phyloP scores from a whole-genome alignment of 2,329 filamentous ascomycete species.

The Dothistroma pini region DNA sequence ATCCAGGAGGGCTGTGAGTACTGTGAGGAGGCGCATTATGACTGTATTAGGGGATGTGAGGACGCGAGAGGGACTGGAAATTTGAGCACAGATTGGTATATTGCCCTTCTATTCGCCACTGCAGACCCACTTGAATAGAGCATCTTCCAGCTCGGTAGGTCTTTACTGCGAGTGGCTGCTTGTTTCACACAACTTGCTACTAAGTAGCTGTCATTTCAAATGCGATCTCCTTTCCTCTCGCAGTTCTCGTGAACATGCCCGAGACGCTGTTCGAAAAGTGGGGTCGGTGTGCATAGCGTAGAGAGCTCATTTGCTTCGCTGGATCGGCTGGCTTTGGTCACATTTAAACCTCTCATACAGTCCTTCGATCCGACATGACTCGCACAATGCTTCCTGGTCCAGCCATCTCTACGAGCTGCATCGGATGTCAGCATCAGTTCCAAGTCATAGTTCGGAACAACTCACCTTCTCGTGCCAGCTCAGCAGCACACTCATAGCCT shows the following conservation, averaged over 20 bases:
- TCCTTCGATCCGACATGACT: constrained; percentile 94
- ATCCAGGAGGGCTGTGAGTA: too few relatives aligned
- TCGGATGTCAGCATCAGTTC: constrained; percentile 3
- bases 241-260: background rate
- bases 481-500: constrained; percentile 91
- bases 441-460: background rate
- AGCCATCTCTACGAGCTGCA: constrained; percentile 77
- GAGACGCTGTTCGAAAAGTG: background rate
- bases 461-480: constrained; percentile 93
- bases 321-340: background rate
- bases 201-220: background rate
- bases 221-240: background rate
- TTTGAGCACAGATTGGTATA: too few relatives aligned
- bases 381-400: constrained; percentile 85
- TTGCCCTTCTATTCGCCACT: too few relatives aligned
- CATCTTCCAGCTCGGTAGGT: background rate
- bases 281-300: background rate
- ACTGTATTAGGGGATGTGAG: too few relatives aligned
- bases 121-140: background rate
- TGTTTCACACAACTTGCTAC: background rate
- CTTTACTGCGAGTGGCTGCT: background rate
- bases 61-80: too few relatives aligned
- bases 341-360: constrained; percentile 58
- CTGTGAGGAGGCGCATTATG: too few relatives aligned
- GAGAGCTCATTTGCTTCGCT: background rate